Evolutionary conservation across 2,329 filamentous ascomycete genomes (phyloP), one percentile per base, ranked within the genome.

Genomic region (Colletotrichum eleusines): DNA sequence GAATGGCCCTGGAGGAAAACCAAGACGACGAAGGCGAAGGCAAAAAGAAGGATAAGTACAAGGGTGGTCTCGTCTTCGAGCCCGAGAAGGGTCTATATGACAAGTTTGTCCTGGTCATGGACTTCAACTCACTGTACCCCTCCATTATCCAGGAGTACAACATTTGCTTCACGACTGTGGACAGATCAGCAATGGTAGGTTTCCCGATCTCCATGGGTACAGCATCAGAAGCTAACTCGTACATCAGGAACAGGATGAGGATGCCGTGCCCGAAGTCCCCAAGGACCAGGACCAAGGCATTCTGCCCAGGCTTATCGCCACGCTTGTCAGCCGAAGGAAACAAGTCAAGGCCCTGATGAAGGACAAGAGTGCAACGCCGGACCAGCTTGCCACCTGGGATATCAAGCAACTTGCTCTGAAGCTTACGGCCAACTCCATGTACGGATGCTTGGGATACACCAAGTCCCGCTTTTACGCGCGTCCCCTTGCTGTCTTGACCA

Each of bases 111-210:
- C 88, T 99, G 66, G 97, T 99, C 81, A 99, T 99, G 97, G 96
- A 99, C 85, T 99, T 99, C 86, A 99, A 99, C 87, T 98, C 95
- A 76, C 86, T 99, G 73, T 99, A 99, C 77, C 96, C 96, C 40
- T 98, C 94, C 78, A 98, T 99, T 78, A 99, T 99, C 72, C 97
- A 99, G 78, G 97, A 99, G 86, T 99, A 91, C 84, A 99, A 99
- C 82, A 99, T 99, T 76, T 99, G 97, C 85, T 99, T 99, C 82
- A 99, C 96, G 2, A 99, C 97, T 0, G 94, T 99, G 8, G 93
- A 98, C 72, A 88, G 96, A 75, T 86, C 88, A 50, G 85, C 88
- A 72, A 83, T 91, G 76, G 92, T 94, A 87, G 84, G 90, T 81
- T 31, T 2, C 0, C 8, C 9, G 28, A 60, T 14, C 28, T 23